Conservation (phyloP, 306 rosid species). For the Castanea crenata region DNA sequence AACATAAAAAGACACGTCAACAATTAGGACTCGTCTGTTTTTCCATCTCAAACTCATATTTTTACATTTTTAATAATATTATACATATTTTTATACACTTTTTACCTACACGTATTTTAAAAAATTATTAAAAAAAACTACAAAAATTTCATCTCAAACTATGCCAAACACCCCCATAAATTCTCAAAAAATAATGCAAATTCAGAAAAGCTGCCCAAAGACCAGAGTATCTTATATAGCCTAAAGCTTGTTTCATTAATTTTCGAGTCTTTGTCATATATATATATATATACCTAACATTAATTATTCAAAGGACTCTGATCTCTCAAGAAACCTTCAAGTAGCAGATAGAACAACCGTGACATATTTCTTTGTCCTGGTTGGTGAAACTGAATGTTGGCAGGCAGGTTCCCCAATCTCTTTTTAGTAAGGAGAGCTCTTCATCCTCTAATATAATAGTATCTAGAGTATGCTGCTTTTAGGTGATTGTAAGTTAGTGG, state of each 20-base stretch:
- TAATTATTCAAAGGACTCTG: constrained; percentile 3
- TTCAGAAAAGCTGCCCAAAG: constrained; percentile 3
- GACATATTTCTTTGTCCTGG: constrained; percentile 18
- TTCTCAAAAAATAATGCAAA: background rate
- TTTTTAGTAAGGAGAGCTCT: constrained; percentile 5
- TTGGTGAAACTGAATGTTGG: constrained; percentile 20
- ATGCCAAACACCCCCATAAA: no score
- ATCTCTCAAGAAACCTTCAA: constrained; percentile 10
- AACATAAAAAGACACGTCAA: background rate
- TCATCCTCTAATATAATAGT: background rate
- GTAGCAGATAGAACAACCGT: constrained; percentile 22
- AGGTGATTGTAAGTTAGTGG: background rate
- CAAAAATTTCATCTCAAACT: no score
- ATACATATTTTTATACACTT: no score
- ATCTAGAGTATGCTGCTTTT: background rate
- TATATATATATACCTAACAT: background rate
- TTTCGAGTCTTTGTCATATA: constrained; percentile 6
- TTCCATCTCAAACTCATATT: no score
- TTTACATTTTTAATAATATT: no score
- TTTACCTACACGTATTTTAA: no score
- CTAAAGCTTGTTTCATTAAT: background rate
- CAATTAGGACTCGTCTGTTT: background rate
- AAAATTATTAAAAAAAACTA: no score
- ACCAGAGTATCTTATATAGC: background rate
- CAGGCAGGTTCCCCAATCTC: constrained; percentile 6